Base-by-base conservation (phyloP, 139 green algal species). In the Yamagishiella unicocca region DNA sequence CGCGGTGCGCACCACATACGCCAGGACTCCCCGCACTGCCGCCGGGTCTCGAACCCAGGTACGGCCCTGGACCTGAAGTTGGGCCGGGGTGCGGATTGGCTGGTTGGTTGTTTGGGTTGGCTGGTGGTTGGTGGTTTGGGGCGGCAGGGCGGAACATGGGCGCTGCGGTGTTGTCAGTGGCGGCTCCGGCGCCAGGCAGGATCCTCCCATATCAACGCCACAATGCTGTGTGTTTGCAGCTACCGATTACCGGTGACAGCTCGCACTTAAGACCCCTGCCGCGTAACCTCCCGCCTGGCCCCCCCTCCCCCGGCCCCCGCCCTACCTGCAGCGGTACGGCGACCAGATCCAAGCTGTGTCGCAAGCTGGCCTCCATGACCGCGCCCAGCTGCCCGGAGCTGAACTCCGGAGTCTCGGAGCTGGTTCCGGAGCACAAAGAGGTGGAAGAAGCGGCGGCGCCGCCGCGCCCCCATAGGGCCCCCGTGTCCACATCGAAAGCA, bases 271-370 rank as follows among this genome's bases (percentile, higher is more conserved):
- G n/a, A n/a, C n/a, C n/a, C n/a, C n/a, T n/a, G n/a, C n/a, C n/a
- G n/a, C n/a, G n/a, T n/a, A n/a, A n/a, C n/a, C n/a, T n/a, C n/a
- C n/a, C 50, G 17, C 50, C 50, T 58, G 14, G 12, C 50, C 12
- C 17, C 17, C 17, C 50, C 17, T 17, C 50, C 50, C 50, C 50
- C 17, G 14, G 17, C 24, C 24, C 40, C 37, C 24, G 22, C 75
- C 81, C 1, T 21, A 79, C 81, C 66, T 87, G 81, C 43, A 87
- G 81, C 25, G 81, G 81, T 33, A 87, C 81, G 7, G 66, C 64
- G 19, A 87, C 64, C 81, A 87, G 43, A 6, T 53, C 64, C 43
- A 78, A 19, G 14, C 54, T 6, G 33, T n/a, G 33, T 1, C 66
- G 31, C 35, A 79, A 27, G 66, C 66, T 79, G 45, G 33, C n/a